Evolutionary conservation across 257 asterid genomes (phyloP), one percentile per base, ranked within the genome.

Genomic region (Nicotiana tomentosiformis): DNA sequence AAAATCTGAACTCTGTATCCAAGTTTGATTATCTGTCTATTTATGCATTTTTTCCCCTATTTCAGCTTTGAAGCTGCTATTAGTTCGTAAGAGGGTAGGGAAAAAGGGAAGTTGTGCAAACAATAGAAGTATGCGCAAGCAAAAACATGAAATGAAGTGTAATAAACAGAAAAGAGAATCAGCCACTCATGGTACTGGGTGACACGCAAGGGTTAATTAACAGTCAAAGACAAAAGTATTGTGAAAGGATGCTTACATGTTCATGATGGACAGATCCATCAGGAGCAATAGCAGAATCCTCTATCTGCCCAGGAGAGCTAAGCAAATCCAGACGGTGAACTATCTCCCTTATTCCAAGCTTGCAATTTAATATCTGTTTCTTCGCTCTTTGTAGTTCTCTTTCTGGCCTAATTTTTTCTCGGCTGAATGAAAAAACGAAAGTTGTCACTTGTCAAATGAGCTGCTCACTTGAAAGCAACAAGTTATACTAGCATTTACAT

Each of bases 211-310:
- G n/a, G 16, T 15, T 70, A 11, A 58, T 20, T 43, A 43, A 33
- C 56, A 20, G 69, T 72, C 55, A 6, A 37, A 57, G 80, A 74
- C 76, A 85, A 29, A 74, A 5, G 51, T 37, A 18, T 26, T 23
- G 78, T 51, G 77, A 49, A 32, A 51, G 43, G 57, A 51, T 77
- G 56, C 95, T 84, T 86, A 96, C 99, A 90, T 94, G 90, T 86
- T 94, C 94, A 85, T 93, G 98, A 86, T 94, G 95, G 90, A 96
- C 91, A 74, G 99, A 92, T 87, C 98, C 98, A 91, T 93, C 98
- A 43, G 96, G 91, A 86, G 91, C 93, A 86, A 92, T 88, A 57
- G 88, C 93, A 37, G 95, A 87, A 84, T 90, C 93, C 66, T 83
- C 90, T 76, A 90, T 92, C 81, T 89, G 83, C 57, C 99, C 98